A percentile compares a stretch with the other conserved stretches of the same genome.
These are phyloP conservation scores for Acanthamoeba lenticulata DNA, from an alignment of 208 protist genomes.

Conservation along the genomic window DNA sequence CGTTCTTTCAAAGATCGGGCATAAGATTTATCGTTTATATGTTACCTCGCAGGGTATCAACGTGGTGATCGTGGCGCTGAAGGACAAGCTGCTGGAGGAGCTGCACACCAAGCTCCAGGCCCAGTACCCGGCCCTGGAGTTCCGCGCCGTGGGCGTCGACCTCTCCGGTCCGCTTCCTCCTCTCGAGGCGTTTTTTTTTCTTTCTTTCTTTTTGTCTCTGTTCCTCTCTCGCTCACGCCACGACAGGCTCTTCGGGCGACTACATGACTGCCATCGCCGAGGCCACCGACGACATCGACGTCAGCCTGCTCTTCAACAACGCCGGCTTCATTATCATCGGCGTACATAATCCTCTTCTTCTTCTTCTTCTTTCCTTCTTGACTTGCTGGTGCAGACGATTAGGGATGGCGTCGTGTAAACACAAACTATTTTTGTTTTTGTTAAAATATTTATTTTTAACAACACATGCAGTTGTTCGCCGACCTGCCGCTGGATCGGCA, in stretches of 20 bases:
- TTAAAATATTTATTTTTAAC: too few relatives aligned
- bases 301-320: constrained; percentile 76
- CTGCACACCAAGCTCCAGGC: constrained; percentile 36
- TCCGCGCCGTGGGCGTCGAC: constrained; percentile 69
- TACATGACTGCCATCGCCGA: constrained; percentile 70
- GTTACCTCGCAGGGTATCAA: constrained; percentile 70
- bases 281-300: constrained; percentile 78
- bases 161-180: neutral
- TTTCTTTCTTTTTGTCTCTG: neutral
- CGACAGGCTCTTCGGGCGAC: constrained; percentile 14
- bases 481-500: constrained; percentile 39
- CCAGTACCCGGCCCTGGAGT: constrained; percentile 70
- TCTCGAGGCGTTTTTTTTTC: neutral
- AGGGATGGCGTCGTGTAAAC: neutral
- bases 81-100: constrained; percentile 70
- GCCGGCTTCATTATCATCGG: constrained; percentile 74
- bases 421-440: too few relatives aligned
- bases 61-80: constrained; percentile 77
- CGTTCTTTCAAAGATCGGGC: neutral
- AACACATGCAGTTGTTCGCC: constrained; percentile 36
- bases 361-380: neutral
- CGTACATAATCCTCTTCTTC: neutral
- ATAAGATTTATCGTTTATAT: neutral
- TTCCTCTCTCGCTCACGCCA: neutral
- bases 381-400: neutral